Evolutionary conservation across 1,284 basidiomycete species (phyloP).

Genomic region (Inonotus obliquus): DNA sequence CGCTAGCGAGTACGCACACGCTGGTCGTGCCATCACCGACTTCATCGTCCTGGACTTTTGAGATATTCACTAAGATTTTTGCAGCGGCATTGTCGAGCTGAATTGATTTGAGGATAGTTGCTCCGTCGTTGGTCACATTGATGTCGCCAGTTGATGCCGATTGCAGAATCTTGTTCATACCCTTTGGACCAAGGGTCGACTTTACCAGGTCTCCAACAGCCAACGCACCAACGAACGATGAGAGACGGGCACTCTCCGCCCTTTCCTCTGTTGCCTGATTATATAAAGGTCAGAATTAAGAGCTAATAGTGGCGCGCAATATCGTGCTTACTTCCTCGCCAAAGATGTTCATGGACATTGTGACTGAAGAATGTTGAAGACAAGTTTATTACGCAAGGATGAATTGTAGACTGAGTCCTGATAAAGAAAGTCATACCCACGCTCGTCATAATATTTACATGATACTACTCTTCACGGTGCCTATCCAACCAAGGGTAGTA

Average conservation of each 20-base stretch:
- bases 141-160: constrained; percentile 90
- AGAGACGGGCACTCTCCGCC: constrained; percentile 97
- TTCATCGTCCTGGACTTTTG: constrained; percentile 99
- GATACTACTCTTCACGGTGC: too few species aligned
- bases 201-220: constrained; percentile 98
- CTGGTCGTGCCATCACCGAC: constrained; percentile 97
- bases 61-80: constrained; percentile 99
- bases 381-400: too few species aligned
- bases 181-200: constrained; percentile 96
- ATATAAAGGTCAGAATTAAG: constrained; percentile 11
- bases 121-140: constrained; percentile 98
- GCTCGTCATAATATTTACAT: too few species aligned
- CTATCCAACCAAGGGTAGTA: background rate
- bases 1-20: constrained; percentile 91
- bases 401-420: too few species aligned
- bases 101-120: constrained; percentile 96
- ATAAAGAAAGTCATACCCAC: too few species aligned
- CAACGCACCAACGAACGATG: constrained; percentile 95
- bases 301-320: background rate
- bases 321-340: constrained; percentile 36
- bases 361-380: background rate
- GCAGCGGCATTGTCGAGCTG: constrained; percentile 98
- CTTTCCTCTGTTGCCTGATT: constrained; percentile 98
- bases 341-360: constrained; percentile 45
- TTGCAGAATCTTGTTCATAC: constrained; percentile 95